Evolutionary conservation across 495 filamentous ascomycete species (phyloP).

Genomic region (Cairneyella variabilis): DNA sequence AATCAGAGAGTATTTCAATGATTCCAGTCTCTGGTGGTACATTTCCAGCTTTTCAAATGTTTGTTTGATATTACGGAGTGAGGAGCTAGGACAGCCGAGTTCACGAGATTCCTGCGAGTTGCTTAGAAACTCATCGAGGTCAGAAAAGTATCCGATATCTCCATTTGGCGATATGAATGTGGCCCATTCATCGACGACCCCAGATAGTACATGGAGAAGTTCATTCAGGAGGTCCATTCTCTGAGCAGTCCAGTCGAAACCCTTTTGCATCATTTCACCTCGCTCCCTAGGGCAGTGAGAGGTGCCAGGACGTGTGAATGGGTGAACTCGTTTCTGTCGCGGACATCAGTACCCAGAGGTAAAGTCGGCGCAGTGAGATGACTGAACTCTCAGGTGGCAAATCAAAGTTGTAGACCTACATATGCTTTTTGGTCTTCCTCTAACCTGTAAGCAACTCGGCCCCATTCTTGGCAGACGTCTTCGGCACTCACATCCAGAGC

Average conservation of each 20-base stretch:
- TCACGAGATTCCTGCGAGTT: background rate
- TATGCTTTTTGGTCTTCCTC: slow-evolving; percentile 1
- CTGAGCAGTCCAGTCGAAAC: background rate
- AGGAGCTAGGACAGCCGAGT: background rate
- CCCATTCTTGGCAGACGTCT: slow-evolving; percentile 1
- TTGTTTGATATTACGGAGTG: background rate
- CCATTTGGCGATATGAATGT: background rate
- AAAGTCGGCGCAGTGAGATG: background rate
- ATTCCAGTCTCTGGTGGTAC: background rate
- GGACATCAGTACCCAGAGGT: background rate
- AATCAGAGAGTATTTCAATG: background rate
- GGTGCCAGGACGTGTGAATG: background rate
- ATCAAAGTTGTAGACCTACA: background rate
- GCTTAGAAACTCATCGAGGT: background rate
- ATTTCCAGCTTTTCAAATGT: background rate
- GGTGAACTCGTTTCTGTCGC: background rate
- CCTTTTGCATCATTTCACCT: background rate
- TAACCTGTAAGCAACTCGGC: background rate
- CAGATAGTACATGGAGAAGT: background rate
- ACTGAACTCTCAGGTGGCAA: background rate
- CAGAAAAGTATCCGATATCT: slow-evolving; percentile 4
- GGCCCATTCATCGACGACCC: background rate
- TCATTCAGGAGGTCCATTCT: background rate
- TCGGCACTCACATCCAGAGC: background rate
- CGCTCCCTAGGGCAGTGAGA: background rate